Conservation (phyloP, 1,284 basidiomycete genomes). For the Tremellales sp. region DNA sequence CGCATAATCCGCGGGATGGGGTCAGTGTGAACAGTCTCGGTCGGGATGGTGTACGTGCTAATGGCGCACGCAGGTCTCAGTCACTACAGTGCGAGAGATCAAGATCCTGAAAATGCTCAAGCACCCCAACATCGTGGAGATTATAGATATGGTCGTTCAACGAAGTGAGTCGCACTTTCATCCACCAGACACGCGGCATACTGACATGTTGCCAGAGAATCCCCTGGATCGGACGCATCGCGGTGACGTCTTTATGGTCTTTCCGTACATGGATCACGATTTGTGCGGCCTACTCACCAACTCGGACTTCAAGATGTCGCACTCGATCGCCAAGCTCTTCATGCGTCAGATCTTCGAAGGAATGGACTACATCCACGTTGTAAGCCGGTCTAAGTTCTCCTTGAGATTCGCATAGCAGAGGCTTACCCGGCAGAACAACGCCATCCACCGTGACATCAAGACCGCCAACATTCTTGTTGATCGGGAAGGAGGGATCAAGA, state of each 20-base stretch:
- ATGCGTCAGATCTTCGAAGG: slow-evolving; percentile 94
- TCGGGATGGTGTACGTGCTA: background rate
- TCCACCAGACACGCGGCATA: background rate
- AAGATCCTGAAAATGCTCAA: slow-evolving; percentile 88
- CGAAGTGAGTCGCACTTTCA: slow-evolving; percentile 35
- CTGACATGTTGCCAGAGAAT: slow-evolving; percentile 14
- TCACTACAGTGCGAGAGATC: slow-evolving; percentile 97
- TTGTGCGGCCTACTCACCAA: slow-evolving; percentile 91
- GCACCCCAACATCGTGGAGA: slow-evolving; percentile 80
- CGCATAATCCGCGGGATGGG: slow-evolving; percentile 94
- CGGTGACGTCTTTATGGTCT: slow-evolving; percentile 86
- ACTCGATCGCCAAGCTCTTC: slow-evolving; percentile 89
- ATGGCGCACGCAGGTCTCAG: slow-evolving; percentile 55
- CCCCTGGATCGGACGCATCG: slow-evolving; percentile 25
- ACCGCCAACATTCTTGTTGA: slow-evolving; percentile 94
- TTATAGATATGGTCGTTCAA: slow-evolving; percentile 81
- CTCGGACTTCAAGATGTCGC: slow-evolving; percentile 70
- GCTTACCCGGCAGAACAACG: slow-evolving; percentile 65
- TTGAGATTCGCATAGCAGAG: background rate
- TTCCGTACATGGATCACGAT: slow-evolving; percentile 99
- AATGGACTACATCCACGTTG: slow-evolving; percentile 89
- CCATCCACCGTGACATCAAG: slow-evolving; percentile 98
- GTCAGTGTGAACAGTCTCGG: slow-evolving; percentile 53
- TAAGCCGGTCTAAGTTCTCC: slow-evolving; percentile 44
- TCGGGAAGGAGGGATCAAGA: slow-evolving; percentile 74